These are phyloP conservation scores for Hericium alpestre DNA, from an alignment of 768 basidiomycete genomes.

Conservation along the genomic window DNA sequence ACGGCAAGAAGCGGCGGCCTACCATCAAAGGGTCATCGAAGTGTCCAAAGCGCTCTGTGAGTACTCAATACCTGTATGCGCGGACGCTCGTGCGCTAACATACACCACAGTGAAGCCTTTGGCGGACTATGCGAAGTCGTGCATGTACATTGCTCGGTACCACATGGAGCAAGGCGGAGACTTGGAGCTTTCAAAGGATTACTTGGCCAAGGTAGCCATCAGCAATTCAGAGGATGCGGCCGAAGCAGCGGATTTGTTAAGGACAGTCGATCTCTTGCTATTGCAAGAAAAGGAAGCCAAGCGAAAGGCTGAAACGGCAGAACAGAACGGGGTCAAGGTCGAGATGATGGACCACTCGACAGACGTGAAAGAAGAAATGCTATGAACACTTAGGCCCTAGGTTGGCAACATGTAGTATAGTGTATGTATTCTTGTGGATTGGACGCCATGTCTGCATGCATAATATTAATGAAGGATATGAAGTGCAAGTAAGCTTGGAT, in stretches of 20 bases:
- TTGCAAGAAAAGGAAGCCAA: conserved; percentile 4
- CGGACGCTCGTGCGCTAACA: conserved; percentile 11
- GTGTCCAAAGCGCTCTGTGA: conserved; percentile 54
- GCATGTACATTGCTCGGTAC: conserved; percentile 73
- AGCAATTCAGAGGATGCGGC: conserved; percentile 13
- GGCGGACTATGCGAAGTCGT: conserved; percentile 75
- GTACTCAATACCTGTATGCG: conserved; percentile 15
- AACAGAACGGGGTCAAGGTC: background rate
- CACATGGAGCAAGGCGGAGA: conserved; percentile 58
- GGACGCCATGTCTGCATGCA: too few species aligned
- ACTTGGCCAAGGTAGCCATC: conserved; percentile 48
- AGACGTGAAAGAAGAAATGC: background rate
- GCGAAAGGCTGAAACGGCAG: background rate
- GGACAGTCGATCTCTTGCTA: conserved; percentile 9
- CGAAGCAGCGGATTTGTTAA: conserved; percentile 10
- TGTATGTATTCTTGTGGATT: too few species aligned
- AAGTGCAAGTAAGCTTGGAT: too few species aligned
- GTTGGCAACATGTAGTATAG: too few species aligned
- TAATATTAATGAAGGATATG: too few species aligned
- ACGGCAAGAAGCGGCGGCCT: conserved; percentile 55
- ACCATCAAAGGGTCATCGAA: conserved; percentile 74
- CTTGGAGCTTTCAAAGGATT: conserved; percentile 59
- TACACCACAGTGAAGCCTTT: conserved; percentile 48
- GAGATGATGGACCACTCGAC: conserved; percentile 1
- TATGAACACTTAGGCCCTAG: too few species aligned